phyloP scores from a whole-genome alignment of 305 asterid genomes.

The Solanum hybrid region DNA sequence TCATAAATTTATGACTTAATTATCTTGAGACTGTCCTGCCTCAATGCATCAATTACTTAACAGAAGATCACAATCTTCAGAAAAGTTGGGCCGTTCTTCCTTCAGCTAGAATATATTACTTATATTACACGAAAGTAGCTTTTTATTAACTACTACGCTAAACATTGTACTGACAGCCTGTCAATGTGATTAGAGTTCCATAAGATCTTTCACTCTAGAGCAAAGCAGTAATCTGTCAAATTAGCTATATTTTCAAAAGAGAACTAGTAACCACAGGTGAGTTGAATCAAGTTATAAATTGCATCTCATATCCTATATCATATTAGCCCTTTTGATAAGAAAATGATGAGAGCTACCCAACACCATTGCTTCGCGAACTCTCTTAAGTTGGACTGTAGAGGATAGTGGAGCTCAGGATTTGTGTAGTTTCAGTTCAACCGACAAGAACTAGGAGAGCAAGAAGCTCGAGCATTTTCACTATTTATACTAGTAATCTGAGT shows the following conservation, averaged over 20 bases:
- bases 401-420: background rate
- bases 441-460: background rate
- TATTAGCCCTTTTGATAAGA: background rate
- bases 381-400: background rate
- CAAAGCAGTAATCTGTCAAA: background rate
- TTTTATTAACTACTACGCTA: background rate
- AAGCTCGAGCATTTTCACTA: background rate
- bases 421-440: background rate
- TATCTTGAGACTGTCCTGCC: background rate
- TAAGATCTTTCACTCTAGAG: background rate
- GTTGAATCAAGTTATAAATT: background rate
- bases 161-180: background rate
- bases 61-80: background rate
- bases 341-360: background rate
- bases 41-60: background rate
- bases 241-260: background rate
- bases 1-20: background rate
- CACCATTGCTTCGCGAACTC: background rate
- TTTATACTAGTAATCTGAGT: background rate
- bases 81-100: background rate
- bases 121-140: background rate
- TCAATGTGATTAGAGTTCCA: background rate
- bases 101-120: slow-evolving; percentile 2
- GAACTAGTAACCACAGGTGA: background rate
- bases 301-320: background rate